Evolutionary conservation across 331 rosid species (phyloP), one percentile per base, ranked within the genome.

Genomic region (Cydonia oblonga): DNA sequence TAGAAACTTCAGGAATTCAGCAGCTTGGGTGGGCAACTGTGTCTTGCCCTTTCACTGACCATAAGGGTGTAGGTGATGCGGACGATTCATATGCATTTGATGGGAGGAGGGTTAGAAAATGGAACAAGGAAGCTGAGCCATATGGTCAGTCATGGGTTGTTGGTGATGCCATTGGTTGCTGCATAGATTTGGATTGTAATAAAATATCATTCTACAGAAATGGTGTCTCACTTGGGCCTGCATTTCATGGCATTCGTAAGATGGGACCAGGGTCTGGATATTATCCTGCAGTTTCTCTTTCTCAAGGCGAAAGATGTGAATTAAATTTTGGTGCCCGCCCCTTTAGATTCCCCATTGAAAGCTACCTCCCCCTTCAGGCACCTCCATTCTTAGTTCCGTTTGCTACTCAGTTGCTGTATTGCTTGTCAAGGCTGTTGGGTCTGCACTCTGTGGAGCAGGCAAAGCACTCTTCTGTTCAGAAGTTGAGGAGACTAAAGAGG

Each of bases 11-110:
- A 22, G 98, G 98, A 51, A 81, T 90, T 81, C 97, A 90, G 74
- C 97, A 93, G 82, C 87, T 93, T 84, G 98, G 98, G 65, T 93
- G 98, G 98, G 97, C 96, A 46, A 91, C 97, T 78, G 74, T 85
- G 80, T 86, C 95, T 74, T 93, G 92, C 72, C 97, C 92, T 72
- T 93, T 93, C 79, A 87, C 92, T 61, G 90, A 91, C 57, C 92
- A 89, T 24, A 81, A 89, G 87, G 98, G 96, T 78, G 98, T 93
- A 49, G 98, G 98, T 57, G 98, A 93, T 72, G 88, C 90, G 5
- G 96, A 87, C 18, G 98, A 89, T 84, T 93, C 98, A 0, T 93
- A 93, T 77, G 98, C 98, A 22, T 93, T 86, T 81, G 98, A 93
- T 81, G 98, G 98, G 74, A 87, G 87, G 72, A 90, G 97, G 77